Evolutionary conservation across 805 yeast genomes (phyloP).

Genomic region (Kazachstania martiniae): DNA sequence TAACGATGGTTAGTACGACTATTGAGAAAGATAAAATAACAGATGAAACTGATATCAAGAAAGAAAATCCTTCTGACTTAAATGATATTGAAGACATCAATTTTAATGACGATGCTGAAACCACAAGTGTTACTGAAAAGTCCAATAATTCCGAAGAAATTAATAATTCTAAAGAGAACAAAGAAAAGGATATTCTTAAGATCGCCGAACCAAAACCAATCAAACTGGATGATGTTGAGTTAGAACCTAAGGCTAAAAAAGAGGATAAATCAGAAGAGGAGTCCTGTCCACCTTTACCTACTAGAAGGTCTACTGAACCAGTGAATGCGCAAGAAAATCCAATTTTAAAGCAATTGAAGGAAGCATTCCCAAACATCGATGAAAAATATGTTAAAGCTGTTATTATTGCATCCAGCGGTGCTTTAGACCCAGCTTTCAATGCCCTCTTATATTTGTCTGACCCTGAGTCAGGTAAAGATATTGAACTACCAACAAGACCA

Average conservation of each 20-base stretch:
- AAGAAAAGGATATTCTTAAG: neutral
- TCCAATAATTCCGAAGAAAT: neutral
- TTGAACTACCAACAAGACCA: slow-evolving; percentile 37
- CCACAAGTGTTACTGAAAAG: neutral
- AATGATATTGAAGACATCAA: slow-evolving; percentile 3
- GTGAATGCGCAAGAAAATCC: slow-evolving; percentile 11
- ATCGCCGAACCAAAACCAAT: neutral
- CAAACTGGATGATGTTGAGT: neutral
- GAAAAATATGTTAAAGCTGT: slow-evolving; percentile 64
- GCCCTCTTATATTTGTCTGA: slow-evolving; percentile 76
- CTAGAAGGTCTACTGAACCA: slow-evolving; percentile 7
- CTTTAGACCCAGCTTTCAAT: slow-evolving; percentile 76
- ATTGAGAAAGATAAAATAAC: neutral
- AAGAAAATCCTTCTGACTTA: neutral
- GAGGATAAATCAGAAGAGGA: neutral
- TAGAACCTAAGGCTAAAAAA: slow-evolving; percentile 4
- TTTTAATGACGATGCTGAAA: slow-evolving; percentile 2
- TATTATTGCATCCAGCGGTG: slow-evolving; percentile 75
- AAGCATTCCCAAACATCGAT: slow-evolving; percentile 79
- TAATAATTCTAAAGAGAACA: slow-evolving; percentile 1
- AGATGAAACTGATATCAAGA: neutral
- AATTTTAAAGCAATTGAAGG: slow-evolving; percentile 45
- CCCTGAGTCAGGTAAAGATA: slow-evolving; percentile 42
- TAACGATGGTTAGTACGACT: too few relatives aligned
- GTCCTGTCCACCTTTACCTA: slow-evolving; percentile 23